Evolutionary conservation across 2,329 filamentous ascomycete genomes (phyloP), one percentile per base, ranked within the genome.

Genomic region (Colletotrichum filicis): DNA sequence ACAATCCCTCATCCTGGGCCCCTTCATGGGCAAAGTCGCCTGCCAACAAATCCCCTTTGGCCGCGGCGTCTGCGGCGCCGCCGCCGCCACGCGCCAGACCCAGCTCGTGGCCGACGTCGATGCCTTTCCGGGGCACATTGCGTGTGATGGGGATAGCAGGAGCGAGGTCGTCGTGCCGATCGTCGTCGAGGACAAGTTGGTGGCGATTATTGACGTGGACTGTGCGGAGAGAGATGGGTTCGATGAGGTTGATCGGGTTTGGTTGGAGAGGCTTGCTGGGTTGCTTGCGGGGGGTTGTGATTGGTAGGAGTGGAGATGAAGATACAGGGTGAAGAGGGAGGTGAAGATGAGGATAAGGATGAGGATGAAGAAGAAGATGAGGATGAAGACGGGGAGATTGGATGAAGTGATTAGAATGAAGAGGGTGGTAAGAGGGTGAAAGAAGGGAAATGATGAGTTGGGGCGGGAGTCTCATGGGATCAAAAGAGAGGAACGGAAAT

Each of bases 91-190:
- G 4, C 82, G 83, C 57, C 79, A 83, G 72, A 95, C 93, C 12
- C 92, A 94, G 82, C 80, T 95, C 7, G 88, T 93, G 0, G 83
- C 85, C 14, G 91, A 97, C 80, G 93, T 97, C 8, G 91, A 94
- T 56, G 79, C 83, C 64, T 96, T 96, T 78, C 92, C 93, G 0
- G 94, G 93, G 2, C 94, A 96, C 80, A 95, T 97, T 79, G 93
- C 94, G 11, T 96, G 94, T 80, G 94, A 97, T 81, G 89, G 90
- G 4, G 92, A 90, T 70, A 94, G 90, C 78, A 89, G 86, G 83
- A 95, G 94, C 79, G 94, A 97, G 85, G 92, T 97, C 79, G 94
- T 97, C 22, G 94, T 96, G 61, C 94, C 94, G 2, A 88, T 96
- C 74, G 75, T 93, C 5, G 79, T 78, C 7, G 37, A 22, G 6